Evolutionary conservation across 192 early-diverging fungal genomes (phyloP).

Genomic region (Tieghemiomyces parasiticus): DNA sequence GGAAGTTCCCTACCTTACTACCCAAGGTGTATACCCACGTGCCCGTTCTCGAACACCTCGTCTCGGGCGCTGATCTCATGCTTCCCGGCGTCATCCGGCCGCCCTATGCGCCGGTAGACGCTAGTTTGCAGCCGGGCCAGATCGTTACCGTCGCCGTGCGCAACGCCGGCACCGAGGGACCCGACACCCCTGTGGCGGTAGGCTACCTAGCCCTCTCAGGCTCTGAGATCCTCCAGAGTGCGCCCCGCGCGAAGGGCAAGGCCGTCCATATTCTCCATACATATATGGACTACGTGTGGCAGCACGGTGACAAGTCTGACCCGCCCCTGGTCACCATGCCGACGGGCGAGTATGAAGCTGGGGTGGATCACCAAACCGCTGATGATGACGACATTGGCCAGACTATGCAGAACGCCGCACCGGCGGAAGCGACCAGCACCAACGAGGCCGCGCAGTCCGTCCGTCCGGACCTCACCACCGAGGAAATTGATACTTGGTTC

Average conservation of each 20-base stretch:
- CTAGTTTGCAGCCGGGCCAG: neutral
- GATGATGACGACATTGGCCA: too few species aligned
- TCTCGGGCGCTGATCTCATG: conserved; percentile 48
- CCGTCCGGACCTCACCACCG: conserved; percentile 10
- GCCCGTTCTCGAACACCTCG: conserved; percentile 51
- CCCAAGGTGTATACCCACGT: conserved; percentile 50
- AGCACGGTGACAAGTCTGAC: conserved; percentile 44
- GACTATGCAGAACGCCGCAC: too few species aligned
- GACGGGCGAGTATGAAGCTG: conserved; percentile 14
- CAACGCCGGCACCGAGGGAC: too few species aligned
- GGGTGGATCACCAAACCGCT: conserved; percentile 1
- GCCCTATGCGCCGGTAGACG: conserved; percentile 10
- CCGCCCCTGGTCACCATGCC: conserved; percentile 30
- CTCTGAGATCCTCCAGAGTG: conserved; percentile 26
- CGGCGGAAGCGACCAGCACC: conserved; percentile 2
- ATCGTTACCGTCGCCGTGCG: neutral
- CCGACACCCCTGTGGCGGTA: conserved; percentile 36
- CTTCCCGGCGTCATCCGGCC: conserved; percentile 18
- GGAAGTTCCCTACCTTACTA: conserved; percentile 49
- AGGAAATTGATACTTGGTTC: conserved; percentile 65
- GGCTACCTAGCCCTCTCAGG: conserved; percentile 44
- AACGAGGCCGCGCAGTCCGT: neutral
- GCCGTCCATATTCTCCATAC: conserved; percentile 64
- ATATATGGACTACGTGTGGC: conserved; percentile 67
- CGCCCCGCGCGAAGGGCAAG: conserved; percentile 67